phyloP scores from a whole-genome alignment of 805 yeast species.

The Barnettozyma siamensis region DNA sequence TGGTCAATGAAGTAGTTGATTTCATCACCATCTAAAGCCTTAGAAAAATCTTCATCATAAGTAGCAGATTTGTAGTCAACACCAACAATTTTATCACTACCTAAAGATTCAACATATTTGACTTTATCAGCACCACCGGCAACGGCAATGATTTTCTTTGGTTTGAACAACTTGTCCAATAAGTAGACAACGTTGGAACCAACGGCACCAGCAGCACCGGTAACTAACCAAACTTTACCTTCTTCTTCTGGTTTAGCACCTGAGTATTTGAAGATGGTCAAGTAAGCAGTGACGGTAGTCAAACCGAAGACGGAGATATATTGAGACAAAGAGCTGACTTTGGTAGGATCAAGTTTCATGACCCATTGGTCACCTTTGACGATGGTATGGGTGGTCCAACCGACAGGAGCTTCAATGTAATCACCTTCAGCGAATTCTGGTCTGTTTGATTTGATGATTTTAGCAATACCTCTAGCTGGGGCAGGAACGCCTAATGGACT shows the following conservation, averaged over 20 bases:
- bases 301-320: conserved; percentile 47
- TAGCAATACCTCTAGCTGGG: conserved; percentile 48
- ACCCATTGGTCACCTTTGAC: conserved; percentile 17
- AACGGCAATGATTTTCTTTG: conserved; percentile 52
- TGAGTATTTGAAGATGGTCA: conserved; percentile 46
- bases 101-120: conserved; percentile 46
- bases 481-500: conserved; percentile 39
- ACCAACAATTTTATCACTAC: conserved; percentile 47
- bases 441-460: conserved; percentile 43
- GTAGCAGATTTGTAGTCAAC: conserved; percentile 47
- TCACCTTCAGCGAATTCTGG: conserved; percentile 39
- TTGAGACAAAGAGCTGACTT: conserved; percentile 30
- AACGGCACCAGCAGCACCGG: conserved; percentile 73
- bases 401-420: conserved; percentile 31
- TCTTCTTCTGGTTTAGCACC: conserved; percentile 34
- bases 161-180: conserved; percentile 47
- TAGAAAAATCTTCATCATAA: conserved; percentile 31
- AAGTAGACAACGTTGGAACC: conserved; percentile 55
- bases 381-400: conserved; percentile 46
- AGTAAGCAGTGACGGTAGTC: conserved; percentile 59
- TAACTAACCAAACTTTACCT: conserved; percentile 43
- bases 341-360: conserved; percentile 14
- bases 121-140: conserved; percentile 56
- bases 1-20: conserved; percentile 54
- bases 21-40: conserved; percentile 41